Evolutionary conservation across 2,329 filamentous ascomycete species (phyloP), one percentile per base, ranked within the genome.

Genomic region (Fusarium sp.): DNA sequence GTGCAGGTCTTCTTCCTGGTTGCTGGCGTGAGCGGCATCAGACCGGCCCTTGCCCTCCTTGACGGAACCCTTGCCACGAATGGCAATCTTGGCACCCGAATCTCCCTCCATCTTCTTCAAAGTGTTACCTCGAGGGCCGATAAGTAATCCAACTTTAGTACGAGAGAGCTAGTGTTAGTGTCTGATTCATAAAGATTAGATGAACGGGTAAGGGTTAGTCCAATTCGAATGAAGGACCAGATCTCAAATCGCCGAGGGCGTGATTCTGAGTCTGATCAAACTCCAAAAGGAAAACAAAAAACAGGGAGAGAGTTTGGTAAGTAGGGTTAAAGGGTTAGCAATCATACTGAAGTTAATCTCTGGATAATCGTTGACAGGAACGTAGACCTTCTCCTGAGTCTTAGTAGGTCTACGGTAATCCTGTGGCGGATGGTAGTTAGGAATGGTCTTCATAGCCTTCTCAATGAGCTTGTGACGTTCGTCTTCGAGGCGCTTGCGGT

Each of bases 341-440:
- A 96, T 95, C 95, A 95, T 97, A 99, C 96, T 99, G 93, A 99
- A 99, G 91, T 99, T 99, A 90, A 99, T 98, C 83, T 99, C 96
- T 87, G 96, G 96, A 82, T 99, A 99, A 83, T 99, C 96, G 89
- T 99, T 99, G 85, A 99, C 96, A 80, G 96, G 96, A 81, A 99
- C 96, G 81, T 99, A 99, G 91, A 99, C 96, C 87, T 99, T 99
- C 87, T 99, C 96, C 83, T 99, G 96, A 79, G 96, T 99, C 91
- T 99, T 99, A 80, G 95, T 98, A 67, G 96, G 96, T 76, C 96
- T 93, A 80, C 96, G 93, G 82, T 99, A 99, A 81, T 99, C 96
- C 86, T 95, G 93, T 61, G 96, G 96, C 76, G 96, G 96, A 79
- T 98, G 94, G 80, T 99, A 99, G 88, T 97, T 97, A 84, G 96